Evolutionary conservation across 2,329 filamentous ascomycete genomes (phyloP).

Genomic region (Cercospora zeae-maydis): DNA sequence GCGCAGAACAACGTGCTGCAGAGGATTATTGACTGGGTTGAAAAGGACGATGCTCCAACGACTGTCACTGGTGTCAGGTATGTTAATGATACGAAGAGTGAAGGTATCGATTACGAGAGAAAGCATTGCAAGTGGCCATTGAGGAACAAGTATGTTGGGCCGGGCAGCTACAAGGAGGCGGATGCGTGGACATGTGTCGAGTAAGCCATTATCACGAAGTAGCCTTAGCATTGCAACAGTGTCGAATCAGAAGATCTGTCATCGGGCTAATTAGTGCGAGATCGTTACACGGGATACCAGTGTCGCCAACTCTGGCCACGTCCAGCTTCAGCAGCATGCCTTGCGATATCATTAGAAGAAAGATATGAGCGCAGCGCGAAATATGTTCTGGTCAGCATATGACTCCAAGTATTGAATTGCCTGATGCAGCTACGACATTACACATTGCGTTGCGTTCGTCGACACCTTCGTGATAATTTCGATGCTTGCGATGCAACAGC

Average conservation of each 20-base stretch:
- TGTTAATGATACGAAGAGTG: conserved; percentile 36
- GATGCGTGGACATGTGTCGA: conserved; percentile 30
- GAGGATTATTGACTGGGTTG: conserved; percentile 41
- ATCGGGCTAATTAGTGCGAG: too few relatives aligned
- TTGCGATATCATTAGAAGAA: too few relatives aligned
- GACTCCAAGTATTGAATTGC: too few relatives aligned
- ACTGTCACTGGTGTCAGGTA: conserved; percentile 43
- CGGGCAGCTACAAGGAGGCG: conserved; percentile 27
- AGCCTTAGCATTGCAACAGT: neutral
- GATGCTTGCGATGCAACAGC: too few relatives aligned
- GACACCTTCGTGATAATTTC: too few relatives aligned
- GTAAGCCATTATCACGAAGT: neutral
- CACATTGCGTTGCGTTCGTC: too few relatives aligned
- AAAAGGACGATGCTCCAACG: conserved; percentile 33
- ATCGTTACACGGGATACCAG: too few relatives aligned
- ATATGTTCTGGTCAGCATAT: too few relatives aligned
- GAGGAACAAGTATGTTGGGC: conserved; percentile 29
- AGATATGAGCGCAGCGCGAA: too few relatives aligned
- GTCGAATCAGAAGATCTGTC: neutral
- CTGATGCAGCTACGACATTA: too few relatives aligned
- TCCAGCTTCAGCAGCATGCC: too few relatives aligned
- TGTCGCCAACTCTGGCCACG: too few relatives aligned
- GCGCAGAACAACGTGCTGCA: conserved; percentile 46
- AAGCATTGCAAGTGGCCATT: conserved; percentile 43
- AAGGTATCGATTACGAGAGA: conserved; percentile 45